phyloP scores from a whole-genome alignment of 2,329 filamentous ascomycete species.

The Hirsutella thompsonii region DNA sequence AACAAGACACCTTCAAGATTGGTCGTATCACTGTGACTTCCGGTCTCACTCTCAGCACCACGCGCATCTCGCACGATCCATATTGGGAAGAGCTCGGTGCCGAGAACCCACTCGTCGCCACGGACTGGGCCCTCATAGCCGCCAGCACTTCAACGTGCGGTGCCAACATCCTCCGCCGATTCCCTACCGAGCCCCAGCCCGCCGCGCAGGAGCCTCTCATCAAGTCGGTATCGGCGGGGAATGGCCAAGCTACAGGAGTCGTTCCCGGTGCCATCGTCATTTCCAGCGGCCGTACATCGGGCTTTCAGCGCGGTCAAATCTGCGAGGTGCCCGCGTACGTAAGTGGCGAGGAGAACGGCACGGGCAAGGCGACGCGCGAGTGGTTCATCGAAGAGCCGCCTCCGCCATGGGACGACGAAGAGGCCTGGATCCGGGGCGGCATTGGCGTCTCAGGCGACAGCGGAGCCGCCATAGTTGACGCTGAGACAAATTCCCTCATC shows the following conservation, averaged over 20 bases:
- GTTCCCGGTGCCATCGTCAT: constrained; percentile 21
- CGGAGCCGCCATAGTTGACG: constrained; percentile 29
- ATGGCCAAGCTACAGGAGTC: constrained; percentile 9
- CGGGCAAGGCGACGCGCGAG: constrained; percentile 27
- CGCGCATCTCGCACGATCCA: constrained; percentile 27
- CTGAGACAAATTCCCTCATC: constrained; percentile 22
- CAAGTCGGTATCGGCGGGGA: constrained; percentile 10
- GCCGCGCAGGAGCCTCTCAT: constrained; percentile 19
- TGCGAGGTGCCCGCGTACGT: constrained; percentile 31
- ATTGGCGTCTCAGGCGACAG: constrained; percentile 32
- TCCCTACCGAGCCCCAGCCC: constrained; percentile 21
- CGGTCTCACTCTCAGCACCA: constrained; percentile 27
- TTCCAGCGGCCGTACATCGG: constrained; percentile 29
- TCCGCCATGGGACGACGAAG: constrained; percentile 20
- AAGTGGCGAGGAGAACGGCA: constrained; percentile 24
- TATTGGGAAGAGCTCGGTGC: constrained; percentile 29
- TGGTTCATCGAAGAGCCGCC: constrained; percentile 31
- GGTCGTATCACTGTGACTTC: constrained; percentile 26
- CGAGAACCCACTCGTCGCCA: constrained; percentile 27
- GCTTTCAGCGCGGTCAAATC: constrained; percentile 26
- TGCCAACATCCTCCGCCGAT: constrained; percentile 27
- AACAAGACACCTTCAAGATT: constrained; percentile 15
- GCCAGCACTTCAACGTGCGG: constrained; percentile 13
- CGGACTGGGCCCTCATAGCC: constrained; percentile 29
- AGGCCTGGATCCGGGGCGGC: constrained; percentile 31